phyloP scores from a whole-genome alignment of 1,139 yeast species.

The Suhomyces bokatorum region DNA sequence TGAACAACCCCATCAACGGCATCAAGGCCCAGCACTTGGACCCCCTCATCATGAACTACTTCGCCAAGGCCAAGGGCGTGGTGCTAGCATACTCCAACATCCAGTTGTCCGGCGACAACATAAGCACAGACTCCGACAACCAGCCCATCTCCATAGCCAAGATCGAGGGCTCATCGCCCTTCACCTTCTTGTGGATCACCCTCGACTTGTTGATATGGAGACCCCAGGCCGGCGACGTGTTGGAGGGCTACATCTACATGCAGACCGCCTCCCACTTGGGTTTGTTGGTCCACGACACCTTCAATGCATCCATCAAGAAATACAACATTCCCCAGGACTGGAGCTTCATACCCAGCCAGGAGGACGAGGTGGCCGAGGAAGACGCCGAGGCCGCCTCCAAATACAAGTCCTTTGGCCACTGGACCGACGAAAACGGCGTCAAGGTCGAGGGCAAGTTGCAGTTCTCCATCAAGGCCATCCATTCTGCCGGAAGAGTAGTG shows the following conservation, averaged over 20 bases:
- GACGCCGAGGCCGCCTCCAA: slow-evolving; percentile 16
- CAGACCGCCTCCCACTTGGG: slow-evolving; percentile 97
- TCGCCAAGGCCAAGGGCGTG: slow-evolving; percentile 73
- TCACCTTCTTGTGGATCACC: slow-evolving; percentile 80
- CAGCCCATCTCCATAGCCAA: slow-evolving; percentile 50
- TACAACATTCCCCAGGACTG: slow-evolving; percentile 80
- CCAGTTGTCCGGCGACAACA: slow-evolving; percentile 36
- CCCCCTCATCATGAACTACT: slow-evolving; percentile 83
- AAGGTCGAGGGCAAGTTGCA: slow-evolving; percentile 78
- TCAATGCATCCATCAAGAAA: slow-evolving; percentile 89
- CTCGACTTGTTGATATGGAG: slow-evolving; percentile 89
- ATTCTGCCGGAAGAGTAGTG: slow-evolving; percentile 77
- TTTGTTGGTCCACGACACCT: slow-evolving; percentile 83
- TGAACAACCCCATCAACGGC: slow-evolving; percentile 71
- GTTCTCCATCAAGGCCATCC: slow-evolving; percentile 71
- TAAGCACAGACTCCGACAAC: slow-evolving; percentile 32
- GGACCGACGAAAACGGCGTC: slow-evolving; percentile 75
- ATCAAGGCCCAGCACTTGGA: slow-evolving; percentile 85
- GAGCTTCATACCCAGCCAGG: slow-evolving; percentile 79
- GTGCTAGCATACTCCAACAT: slow-evolving; percentile 76
- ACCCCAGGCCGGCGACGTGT: slow-evolving; percentile 78
- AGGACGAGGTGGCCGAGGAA: slow-evolving; percentile 47
- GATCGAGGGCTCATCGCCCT: slow-evolving; percentile 80
- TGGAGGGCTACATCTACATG: slow-evolving; percentile 87
- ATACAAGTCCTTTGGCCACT: slow-evolving; percentile 71